Evolutionary conservation across 768 basidiomycete genomes (phyloP), one percentile per base, ranked within the genome.

Genomic region (Sarcodon aspratus): DNA sequence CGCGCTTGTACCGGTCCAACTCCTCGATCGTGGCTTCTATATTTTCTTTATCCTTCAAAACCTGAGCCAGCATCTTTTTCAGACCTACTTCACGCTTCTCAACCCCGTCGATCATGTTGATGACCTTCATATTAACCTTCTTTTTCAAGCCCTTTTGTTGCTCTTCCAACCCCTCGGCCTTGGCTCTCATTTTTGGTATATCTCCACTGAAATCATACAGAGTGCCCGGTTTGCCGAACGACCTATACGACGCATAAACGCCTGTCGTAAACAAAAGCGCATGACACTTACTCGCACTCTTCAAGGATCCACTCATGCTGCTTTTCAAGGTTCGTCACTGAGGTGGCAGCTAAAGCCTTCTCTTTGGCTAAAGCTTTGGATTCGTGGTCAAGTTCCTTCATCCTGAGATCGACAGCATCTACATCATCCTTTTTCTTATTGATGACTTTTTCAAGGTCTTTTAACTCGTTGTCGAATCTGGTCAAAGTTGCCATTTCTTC

Each of bases 81-180:
- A 96, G 69, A n/a, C 78, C 76, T 0, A 73, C 63, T 63, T 99
- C 95, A 58, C 85, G 82, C 72, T 95, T 96, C 71, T 98, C 96
- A 43, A 94, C 89, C 92, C 78, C 84, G 55, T 96, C 95, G 45
- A 97, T 89, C 87, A 94, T 94, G 56, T 84, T 89, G 70, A 96
- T 80, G 43, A 92, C 93, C 63, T 95, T 96, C 3, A 84, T 83
- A 57, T 99, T 98, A 58, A 98, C 75, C 63, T 94, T 96, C 70
- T 92, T 91, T 70, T 92, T 94, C 81, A 91, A 82, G 17, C 82
- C 80, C 57, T 83, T 84, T 61, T 90, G 90, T 43, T 80, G 71
- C 15, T 76, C 70, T 55, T 89, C 82, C 9, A 98, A 72, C 56
- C 91, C 86, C 7, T 71, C 67, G 21, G 82, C 83, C 60, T 82